phyloP scores from a whole-genome alignment of 805 yeast species.

The Osmozyma mogii region DNA sequence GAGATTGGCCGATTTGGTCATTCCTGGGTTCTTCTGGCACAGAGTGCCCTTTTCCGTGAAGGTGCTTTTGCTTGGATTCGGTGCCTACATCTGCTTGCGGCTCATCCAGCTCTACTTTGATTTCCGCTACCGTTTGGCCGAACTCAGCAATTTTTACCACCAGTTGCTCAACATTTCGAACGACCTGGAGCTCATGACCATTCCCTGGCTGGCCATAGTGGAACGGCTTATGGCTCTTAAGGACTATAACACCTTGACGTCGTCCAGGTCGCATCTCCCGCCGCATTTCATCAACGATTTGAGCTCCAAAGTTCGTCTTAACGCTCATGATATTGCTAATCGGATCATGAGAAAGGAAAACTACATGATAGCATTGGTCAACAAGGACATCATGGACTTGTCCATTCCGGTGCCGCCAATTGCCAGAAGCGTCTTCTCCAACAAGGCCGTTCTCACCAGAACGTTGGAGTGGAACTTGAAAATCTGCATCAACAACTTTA shows the following conservation, averaged over 20 bases:
- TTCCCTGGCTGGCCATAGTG: slow-evolving; percentile 86
- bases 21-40: slow-evolving; percentile 38
- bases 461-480: slow-evolving; percentile 94
- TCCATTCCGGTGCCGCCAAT: slow-evolving; percentile 30
- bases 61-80: slow-evolving; percentile 55
- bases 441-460: slow-evolving; percentile 52
- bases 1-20: slow-evolving; percentile 27
- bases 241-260: slow-evolving; percentile 70
- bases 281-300: slow-evolving; percentile 39
- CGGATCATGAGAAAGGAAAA: slow-evolving; percentile 94
- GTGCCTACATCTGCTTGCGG: slow-evolving; percentile 44
- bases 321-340: slow-evolving; percentile 92
- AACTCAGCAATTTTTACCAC: slow-evolving; percentile 68
- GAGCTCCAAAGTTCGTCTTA: slow-evolving; percentile 65
- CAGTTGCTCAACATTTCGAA: slow-evolving; percentile 66
- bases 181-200: slow-evolving; percentile 75
- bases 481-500: slow-evolving; percentile 78
- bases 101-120: slow-evolving; percentile 51
- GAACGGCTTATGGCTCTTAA: slow-evolving; percentile 64
- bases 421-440: slow-evolving; percentile 12
- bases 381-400: slow-evolving; percentile 65
- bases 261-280: slow-evolving; percentile 21
- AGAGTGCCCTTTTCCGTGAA: slow-evolving; percentile 41
- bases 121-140: slow-evolving; percentile 52
- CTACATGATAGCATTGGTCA: slow-evolving; percentile 83